Percentiles rank a stretch among this genome's conserved stretches.
These are phyloP conservation scores for Quercus berberidifolia DNA, from an alignment of 306 rosid genomes.

Conservation along the genomic window DNA sequence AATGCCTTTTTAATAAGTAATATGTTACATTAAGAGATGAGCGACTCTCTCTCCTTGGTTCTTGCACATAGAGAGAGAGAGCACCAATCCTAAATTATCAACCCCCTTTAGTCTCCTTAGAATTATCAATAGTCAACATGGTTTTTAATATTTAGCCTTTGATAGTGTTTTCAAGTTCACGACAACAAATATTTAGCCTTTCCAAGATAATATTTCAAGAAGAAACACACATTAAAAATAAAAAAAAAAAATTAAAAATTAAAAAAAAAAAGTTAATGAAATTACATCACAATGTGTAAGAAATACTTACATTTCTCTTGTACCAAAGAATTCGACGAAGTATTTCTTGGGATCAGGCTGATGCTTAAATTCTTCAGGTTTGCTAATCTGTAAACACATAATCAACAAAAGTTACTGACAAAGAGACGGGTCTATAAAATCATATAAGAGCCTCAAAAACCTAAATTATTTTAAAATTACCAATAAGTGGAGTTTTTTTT, in stretches of 20 bases:
- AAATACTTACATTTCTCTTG: conserved; percentile 87
- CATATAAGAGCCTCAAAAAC: neutral
- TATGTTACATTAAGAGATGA: too few species aligned
- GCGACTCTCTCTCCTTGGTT: too few species aligned
- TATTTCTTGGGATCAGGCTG: conserved; percentile 83
- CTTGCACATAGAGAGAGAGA: too few species aligned
- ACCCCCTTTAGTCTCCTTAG: neutral
- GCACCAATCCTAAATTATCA: too few species aligned
- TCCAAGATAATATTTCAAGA: too few species aligned
- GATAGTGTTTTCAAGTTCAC: neutral
- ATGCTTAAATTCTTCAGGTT: conserved; percentile 89
- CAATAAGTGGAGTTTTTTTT: neutral
- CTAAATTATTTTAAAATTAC: neutral
- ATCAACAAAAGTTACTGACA: conserved; percentile 16
- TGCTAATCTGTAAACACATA: conserved; percentile 69
- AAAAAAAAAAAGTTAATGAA: neutral
- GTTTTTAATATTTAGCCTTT: neutral
- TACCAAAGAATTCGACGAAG: conserved; percentile 92
- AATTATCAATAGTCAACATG: neutral
- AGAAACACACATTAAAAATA: too few species aligned
- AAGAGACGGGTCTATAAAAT: neutral
- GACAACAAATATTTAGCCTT: too few species aligned
- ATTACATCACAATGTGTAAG: neutral
- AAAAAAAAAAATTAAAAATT: too few species aligned
- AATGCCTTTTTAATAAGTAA: neutral